phyloP scores from a whole-genome alignment of 2,329 filamentous ascomycete genomes.

The Paraphoma chrysanthemicola region DNA sequence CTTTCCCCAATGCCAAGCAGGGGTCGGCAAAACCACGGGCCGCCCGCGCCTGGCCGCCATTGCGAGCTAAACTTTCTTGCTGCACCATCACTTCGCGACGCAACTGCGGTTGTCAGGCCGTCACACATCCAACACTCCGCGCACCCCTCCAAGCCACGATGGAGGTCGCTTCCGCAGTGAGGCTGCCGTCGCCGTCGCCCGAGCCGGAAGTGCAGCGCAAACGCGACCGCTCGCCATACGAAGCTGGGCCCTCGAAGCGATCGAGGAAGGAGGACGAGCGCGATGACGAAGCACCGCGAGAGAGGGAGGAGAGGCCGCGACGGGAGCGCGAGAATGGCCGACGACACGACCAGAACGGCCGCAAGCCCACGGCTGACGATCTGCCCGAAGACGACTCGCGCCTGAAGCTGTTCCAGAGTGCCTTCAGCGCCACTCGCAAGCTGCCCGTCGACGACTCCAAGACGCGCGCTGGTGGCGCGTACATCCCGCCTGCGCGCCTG shows the following conservation, averaged over 20 bases:
- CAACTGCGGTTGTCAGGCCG: conserved; percentile 3
- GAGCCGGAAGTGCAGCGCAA: conserved; percentile 54
- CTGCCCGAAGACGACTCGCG: conserved; percentile 43
- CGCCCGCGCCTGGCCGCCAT: conserved; percentile 14
- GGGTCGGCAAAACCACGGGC: conserved; percentile 24
- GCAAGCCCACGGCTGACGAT: conserved; percentile 28
- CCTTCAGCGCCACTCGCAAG: conserved; percentile 65
- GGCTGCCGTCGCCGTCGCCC: conserved; percentile 63
- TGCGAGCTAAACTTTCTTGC: conserved; percentile 36
- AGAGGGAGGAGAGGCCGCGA: conserved; percentile 59
- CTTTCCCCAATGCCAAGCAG: conserved; percentile 17
- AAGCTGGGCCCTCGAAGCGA: conserved; percentile 45
- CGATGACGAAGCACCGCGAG: conserved; percentile 49
- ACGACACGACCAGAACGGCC: conserved; percentile 50
- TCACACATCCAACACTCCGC: neutral
- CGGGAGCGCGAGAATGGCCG: conserved; percentile 74
- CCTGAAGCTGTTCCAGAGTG: conserved; percentile 45
- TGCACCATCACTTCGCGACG: conserved; percentile 8
- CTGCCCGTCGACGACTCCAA: conserved; percentile 89
- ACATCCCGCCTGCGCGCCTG: conserved; percentile 90
- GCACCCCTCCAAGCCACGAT: conserved; percentile 21
- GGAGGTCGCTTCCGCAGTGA: conserved; percentile 58
- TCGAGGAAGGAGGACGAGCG: conserved; percentile 37
- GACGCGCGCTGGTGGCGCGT: conserved; percentile 93
- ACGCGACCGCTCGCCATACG: conserved; percentile 61